A percentile compares a stretch with the other conserved stretches of the same genome.
Evolutionary conservation across 345 rosid genomes (phyloP).

Genomic region (Melaleuca quinquenervia): DNA sequence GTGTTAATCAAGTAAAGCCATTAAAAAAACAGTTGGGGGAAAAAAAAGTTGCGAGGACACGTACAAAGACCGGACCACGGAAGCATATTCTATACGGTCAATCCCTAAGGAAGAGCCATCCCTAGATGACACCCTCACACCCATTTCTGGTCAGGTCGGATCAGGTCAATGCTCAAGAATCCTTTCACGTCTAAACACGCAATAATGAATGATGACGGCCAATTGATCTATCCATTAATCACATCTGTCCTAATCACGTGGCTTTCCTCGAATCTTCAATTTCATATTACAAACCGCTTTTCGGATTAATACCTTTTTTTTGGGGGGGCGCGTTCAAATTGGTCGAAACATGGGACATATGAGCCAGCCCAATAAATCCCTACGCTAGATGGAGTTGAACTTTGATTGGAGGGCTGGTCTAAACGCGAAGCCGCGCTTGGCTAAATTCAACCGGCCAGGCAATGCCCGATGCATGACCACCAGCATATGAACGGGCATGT

Average conservation of each 20-base stretch:
- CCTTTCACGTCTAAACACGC: neutral
- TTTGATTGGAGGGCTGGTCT: neutral
- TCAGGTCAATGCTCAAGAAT: neutral
- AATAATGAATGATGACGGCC: neutral
- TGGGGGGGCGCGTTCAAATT: neutral
- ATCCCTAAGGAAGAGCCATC: neutral
- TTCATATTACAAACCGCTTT: neutral
- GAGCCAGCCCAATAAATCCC: neutral
- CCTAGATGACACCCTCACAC: neutral
- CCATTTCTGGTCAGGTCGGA: neutral
- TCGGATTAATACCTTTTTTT: neutral
- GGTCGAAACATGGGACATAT: neutral
- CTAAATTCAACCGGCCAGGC: neutral
- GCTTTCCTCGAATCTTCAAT: neutral
- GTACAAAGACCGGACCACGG: neutral
- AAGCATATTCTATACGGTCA: neutral
- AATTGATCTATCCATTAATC: neutral
- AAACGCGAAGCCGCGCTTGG: neutral
- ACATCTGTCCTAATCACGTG: neutral
- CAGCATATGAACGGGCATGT: neutral
- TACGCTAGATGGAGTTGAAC: neutral
- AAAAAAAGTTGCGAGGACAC: neutral
- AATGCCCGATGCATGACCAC: neutral
- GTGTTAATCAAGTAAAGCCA: neutral
- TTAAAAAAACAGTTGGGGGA: neutral